phyloP scores from a whole-genome alignment of 352 stramenopile species.

The Globisporangium parvum region DNA sequence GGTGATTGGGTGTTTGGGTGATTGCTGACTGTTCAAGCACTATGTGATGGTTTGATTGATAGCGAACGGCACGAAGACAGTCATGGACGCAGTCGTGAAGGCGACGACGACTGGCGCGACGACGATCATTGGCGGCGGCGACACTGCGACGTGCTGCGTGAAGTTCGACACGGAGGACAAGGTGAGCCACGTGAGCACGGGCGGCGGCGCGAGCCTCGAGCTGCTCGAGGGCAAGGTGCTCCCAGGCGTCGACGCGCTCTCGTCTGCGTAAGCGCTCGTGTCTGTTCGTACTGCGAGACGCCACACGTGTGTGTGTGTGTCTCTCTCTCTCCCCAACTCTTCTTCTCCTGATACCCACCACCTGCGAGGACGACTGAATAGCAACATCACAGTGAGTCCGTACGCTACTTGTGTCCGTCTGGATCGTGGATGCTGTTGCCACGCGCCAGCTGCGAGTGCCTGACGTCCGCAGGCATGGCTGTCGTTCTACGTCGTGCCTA shows the following conservation, averaged over 20 bases:
- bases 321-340: neutral
- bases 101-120: slow-evolving; percentile 91
- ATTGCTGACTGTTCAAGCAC: slow-evolving; percentile 1
- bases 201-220: slow-evolving; percentile 95
- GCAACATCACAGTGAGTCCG: too few species aligned
- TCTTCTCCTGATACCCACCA: too few species aligned
- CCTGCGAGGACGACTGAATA: too few species aligned
- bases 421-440: too few species aligned
- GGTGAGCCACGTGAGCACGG: slow-evolving; percentile 89
- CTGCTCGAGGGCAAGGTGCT: slow-evolving; percentile 98
- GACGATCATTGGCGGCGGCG: slow-evolving; percentile 98
- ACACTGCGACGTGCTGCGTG: slow-evolving; percentile 91
- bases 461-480: too few species aligned
- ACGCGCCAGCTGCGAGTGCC: too few species aligned
- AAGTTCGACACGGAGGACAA: slow-evolving; percentile 88
- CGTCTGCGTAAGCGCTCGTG: slow-evolving; percentile 33
- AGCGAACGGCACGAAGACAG: slow-evolving; percentile 90
- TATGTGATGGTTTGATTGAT: too few species aligned
- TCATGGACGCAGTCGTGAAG: slow-evolving; percentile 96
- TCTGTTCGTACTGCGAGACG: too few species aligned
- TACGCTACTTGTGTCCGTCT: too few species aligned
- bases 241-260: slow-evolving; percentile 96
- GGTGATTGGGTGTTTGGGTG: neutral
- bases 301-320: too few species aligned
- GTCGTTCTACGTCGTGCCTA: too few species aligned